phyloP scores from a whole-genome alignment of 495 filamentous ascomycete genomes.

The Penicillium goetzii region DNA sequence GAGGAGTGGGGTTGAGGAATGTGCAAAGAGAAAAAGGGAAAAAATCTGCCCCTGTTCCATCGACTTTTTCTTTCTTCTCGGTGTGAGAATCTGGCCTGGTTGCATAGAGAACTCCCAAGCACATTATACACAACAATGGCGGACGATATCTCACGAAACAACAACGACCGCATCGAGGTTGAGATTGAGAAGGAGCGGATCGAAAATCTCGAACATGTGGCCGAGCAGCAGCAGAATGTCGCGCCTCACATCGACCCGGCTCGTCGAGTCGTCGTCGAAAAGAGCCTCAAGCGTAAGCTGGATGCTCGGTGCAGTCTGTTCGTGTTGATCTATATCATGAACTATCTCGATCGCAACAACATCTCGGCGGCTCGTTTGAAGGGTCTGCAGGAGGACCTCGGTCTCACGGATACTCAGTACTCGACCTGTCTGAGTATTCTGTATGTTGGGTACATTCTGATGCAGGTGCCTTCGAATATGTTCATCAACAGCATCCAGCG shows the following conservation, averaged over 20 bases:
- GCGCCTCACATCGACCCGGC: slow-evolving; percentile 30
- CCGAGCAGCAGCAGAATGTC: slow-evolving; percentile 18
- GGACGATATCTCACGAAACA: slow-evolving; percentile 28
- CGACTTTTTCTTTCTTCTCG: slow-evolving; percentile 8
- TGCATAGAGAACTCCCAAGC: slow-evolving; percentile 6
- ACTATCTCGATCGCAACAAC: slow-evolving; percentile 56
- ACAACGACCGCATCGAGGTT: slow-evolving; percentile 19
- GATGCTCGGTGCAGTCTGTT: slow-evolving; percentile 38
- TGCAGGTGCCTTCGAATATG: slow-evolving; percentile 44
- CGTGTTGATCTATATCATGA: slow-evolving; percentile 42
- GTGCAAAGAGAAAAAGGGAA: slow-evolving; percentile 9
- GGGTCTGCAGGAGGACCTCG: slow-evolving; percentile 54
- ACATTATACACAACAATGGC: slow-evolving; percentile 20
- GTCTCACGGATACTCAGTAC: slow-evolving; percentile 52
- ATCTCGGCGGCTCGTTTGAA: slow-evolving; percentile 55
- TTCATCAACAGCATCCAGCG: slow-evolving; percentile 48
- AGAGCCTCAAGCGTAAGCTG: slow-evolving; percentile 38
- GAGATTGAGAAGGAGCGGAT: slow-evolving; percentile 28
- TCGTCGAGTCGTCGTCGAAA: slow-evolving; percentile 33
- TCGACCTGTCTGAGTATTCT: slow-evolving; percentile 65
- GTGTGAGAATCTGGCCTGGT: slow-evolving; percentile 14
- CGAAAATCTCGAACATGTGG: slow-evolving; percentile 31
- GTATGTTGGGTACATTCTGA: slow-evolving; percentile 61
- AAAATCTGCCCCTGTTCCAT: slow-evolving; percentile 2
- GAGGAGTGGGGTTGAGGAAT: slow-evolving; percentile 12